Base-by-base conservation (phyloP, 805 yeast genomes). In the Candida anglica region DNA sequence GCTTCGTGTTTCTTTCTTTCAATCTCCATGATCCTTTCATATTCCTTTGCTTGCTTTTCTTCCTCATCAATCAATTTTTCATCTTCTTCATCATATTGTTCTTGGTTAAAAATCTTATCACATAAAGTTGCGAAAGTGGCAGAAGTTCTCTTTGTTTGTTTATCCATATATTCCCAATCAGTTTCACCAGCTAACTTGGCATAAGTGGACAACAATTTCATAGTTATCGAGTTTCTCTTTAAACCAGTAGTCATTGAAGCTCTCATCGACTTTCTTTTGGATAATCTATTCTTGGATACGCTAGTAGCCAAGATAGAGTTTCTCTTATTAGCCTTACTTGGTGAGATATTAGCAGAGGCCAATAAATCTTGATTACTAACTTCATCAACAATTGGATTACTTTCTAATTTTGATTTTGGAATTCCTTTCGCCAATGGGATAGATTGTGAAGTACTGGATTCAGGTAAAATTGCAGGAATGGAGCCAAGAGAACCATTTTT, bases 41-140 rank as follows among this genome's bases (percentile, higher is more conserved):
- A 67, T 39, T 62, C 73, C 30, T 40, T 52, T n/a, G 67, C 71
- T 37, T 53, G 53, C 40, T 48, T 61, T 40, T 66, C 72, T 41
- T 66, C 73, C 30, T 56, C 65, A 40, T 65, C 72, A 9, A 62
- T 53, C 40, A 66, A 57, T 28, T 49, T 54, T 39, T 61, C 71
- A 39, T 78, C 84, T 33, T 70, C 76, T 43, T 71, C 73, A 32
- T 60, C 57, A 41, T 66, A 65, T 3, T 53, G 60, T 48, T 81
- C 88, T 54, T 81, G 83, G 47, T 76, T 82, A 65, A 83, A 83
- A 38, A 83, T 76, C 56, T 76, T 79, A 59, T 83, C 91, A 64
- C 87, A 81, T 27, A 83, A 63, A 2, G 83, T 73, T 9, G 88
- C 93, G 64, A 83, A 83, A 41, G 83, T 84, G 11, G 86, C 79